Conservation (phyloP, 2,329 filamentous ascomycete genomes). For the Trichothecium sympodiale region DNA sequence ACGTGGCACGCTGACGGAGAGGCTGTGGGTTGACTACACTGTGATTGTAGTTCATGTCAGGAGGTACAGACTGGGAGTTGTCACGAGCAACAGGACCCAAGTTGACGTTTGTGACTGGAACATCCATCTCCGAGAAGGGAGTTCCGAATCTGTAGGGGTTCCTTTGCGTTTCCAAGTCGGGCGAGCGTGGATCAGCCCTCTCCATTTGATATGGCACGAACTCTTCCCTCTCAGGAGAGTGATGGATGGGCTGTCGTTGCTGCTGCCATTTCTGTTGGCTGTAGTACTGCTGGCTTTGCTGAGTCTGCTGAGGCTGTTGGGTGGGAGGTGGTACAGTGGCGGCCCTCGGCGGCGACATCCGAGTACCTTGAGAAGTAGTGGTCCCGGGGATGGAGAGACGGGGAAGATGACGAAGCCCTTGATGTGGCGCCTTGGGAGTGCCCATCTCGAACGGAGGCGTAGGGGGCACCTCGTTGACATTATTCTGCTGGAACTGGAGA, state of each 20-base stretch:
- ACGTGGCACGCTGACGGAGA: slow-evolving; percentile 29
- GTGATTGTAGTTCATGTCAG: slow-evolving; percentile 74
- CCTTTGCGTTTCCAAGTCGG: slow-evolving; percentile 44
- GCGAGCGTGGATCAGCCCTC: slow-evolving; percentile 36
- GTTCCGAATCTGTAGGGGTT: slow-evolving; percentile 69
- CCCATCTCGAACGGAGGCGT: slow-evolving; percentile 60
- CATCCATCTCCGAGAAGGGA: slow-evolving; percentile 83
- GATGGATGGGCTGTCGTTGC: slow-evolving; percentile 11
- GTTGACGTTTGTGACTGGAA: slow-evolving; percentile 65
- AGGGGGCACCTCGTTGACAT: slow-evolving; percentile 46
- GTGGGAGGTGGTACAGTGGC: slow-evolving; percentile 15
- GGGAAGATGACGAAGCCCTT: slow-evolving; percentile 47
- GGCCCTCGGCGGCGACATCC: slow-evolving; percentile 14
- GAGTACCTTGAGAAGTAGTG: slow-evolving; percentile 11
- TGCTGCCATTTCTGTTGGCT: slow-evolving; percentile 9
- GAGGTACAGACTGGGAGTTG: slow-evolving; percentile 80
- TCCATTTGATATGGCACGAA: slow-evolving; percentile 44
- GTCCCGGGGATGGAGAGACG: slow-evolving; percentile 47
- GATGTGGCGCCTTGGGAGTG: slow-evolving; percentile 36
- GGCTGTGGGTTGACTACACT: slow-evolving; percentile 20
- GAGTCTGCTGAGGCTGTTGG: slow-evolving; percentile 14
- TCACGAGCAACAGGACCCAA: slow-evolving; percentile 66
- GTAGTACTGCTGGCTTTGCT: slow-evolving; percentile 3
- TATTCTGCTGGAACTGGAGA: slow-evolving; percentile 65
- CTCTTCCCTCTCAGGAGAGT: slow-evolving; percentile 12